Conservation (phyloP, 2,329 filamentous ascomycete genomes). For the Thermomyces lanuginosus region DNA sequence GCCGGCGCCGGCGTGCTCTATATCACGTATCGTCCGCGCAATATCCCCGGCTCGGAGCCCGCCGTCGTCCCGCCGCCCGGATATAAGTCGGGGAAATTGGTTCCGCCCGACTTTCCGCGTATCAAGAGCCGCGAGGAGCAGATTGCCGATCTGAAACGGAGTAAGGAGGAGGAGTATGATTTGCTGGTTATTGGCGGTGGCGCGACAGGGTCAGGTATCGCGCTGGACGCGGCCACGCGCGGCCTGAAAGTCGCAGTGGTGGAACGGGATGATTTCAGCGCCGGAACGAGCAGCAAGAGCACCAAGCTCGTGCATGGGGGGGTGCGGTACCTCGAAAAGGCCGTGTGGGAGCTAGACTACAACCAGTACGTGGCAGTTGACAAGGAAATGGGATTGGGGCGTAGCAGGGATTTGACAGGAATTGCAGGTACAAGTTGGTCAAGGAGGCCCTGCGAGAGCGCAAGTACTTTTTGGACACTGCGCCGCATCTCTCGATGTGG, state of each 20-base stretch:
- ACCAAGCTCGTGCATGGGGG: constrained; percentile 77
- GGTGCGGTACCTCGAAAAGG: constrained; percentile 73
- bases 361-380: constrained; percentile 58
- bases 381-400: no score
- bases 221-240: constrained; percentile 62
- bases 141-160: constrained; percentile 35
- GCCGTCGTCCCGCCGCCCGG: constrained; percentile 47
- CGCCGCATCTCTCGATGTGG: constrained; percentile 65
- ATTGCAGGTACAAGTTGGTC: constrained; percentile 46
- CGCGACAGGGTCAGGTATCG: constrained; percentile 65
- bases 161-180: constrained; percentile 47
- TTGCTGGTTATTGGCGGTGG: constrained; percentile 64
- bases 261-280: constrained; percentile 68
- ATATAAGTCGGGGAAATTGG: constrained; percentile 43
- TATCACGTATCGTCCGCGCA: constrained; percentile 45
- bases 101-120: constrained; percentile 35
- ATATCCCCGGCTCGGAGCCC: constrained; percentile 47
- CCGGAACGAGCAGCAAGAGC: constrained; percentile 71
- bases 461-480: constrained; percentile 68
- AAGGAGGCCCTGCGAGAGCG: constrained; percentile 68
- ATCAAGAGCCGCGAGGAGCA: constrained; percentile 36
- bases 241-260: constrained; percentile 67
- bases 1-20: constrained; percentile 43
- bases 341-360: constrained; percentile 71
- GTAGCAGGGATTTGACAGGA: neutral